Conservation (phyloP, 495 filamentous ascomycete species). For the Penicillium pulvis region DNA sequence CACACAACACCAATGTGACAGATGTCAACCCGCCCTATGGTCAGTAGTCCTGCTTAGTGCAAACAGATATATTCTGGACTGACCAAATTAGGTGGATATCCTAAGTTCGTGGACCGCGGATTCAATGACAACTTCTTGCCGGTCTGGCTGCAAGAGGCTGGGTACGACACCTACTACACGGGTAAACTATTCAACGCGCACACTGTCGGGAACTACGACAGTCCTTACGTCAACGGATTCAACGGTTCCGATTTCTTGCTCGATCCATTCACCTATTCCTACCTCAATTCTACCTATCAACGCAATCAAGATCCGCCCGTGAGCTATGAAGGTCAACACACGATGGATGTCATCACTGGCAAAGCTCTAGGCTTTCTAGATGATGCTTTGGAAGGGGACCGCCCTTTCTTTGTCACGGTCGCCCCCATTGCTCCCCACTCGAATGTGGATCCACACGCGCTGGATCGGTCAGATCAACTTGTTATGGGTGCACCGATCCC, state of each 20-base stretch:
- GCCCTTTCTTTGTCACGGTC: constrained; percentile 69
- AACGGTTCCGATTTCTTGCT: constrained; percentile 64
- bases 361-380: constrained; percentile 68
- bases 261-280: constrained; percentile 72
- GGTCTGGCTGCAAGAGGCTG: constrained; percentile 67
- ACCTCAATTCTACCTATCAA: constrained; percentile 67
- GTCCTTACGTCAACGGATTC: constrained; percentile 60
- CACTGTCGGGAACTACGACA: constrained; percentile 58
- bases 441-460: constrained; percentile 46
- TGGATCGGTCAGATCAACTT: constrained; percentile 7
- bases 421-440: constrained; percentile 70
- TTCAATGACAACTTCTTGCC: constrained; percentile 69
- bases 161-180: constrained; percentile 74
- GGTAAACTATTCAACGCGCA: constrained; percentile 74
- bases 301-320: constrained; percentile 61
- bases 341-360: constrained; percentile 61
- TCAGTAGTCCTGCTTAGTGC: constrained; percentile 21
- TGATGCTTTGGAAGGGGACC: constrained; percentile 52
- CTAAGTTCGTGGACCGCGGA: constrained; percentile 66
- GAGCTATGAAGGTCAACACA: constrained; percentile 59
- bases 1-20: constrained; percentile 77
- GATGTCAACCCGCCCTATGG: constrained; percentile 66
- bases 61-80: neutral
- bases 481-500: constrained; percentile 57
- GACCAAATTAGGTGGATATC: constrained; percentile 59